These are phyloP conservation scores for Mortierella sp. DNA, from an alignment of 371 early-diverging fungal genomes.

Conservation along the genomic window DNA sequence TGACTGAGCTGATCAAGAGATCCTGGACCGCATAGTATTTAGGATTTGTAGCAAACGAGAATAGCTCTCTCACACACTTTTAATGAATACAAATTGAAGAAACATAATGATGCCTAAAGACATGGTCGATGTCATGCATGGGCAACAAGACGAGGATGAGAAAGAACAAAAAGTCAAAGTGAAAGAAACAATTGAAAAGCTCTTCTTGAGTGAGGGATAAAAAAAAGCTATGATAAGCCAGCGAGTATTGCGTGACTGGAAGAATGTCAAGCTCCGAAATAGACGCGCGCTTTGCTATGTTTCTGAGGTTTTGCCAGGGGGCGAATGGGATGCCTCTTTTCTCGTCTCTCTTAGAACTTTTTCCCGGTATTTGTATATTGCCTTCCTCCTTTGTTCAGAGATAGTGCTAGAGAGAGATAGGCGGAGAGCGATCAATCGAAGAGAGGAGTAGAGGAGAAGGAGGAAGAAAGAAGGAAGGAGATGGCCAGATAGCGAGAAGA, in stretches of 20 bases:
- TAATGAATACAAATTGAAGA: background rate
- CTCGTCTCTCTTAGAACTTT: background rate
- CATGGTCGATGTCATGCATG: background rate
- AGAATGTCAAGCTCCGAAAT: background rate
- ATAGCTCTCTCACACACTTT: background rate
- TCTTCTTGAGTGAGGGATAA: background rate
- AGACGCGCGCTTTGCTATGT: background rate
- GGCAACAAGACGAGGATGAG: background rate
- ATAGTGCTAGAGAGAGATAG: background rate
- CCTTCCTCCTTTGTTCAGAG: background rate
- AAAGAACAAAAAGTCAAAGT: background rate
- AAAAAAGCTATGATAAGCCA: background rate
- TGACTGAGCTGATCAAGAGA: slow-evolving; percentile 88
- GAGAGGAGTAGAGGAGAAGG: too few species aligned
- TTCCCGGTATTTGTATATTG: background rate
- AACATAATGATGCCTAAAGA: background rate
- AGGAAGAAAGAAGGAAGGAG: too few species aligned
- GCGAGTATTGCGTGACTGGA: background rate
- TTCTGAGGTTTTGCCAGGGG: slow-evolving; percentile 1
- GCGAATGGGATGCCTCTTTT: background rate
- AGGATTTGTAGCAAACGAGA: background rate
- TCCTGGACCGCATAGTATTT: slow-evolving; percentile 81
- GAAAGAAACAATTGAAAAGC: background rate
- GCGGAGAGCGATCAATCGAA: background rate
- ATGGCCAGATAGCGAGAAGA: background rate